Percentiles rank a stretch among this genome's conserved stretches.
These are phyloP conservation scores for Sordariomycetes sp. DNA, from an alignment of 2,329 filamentous ascomycete genomes.

Conservation along the genomic window DNA sequence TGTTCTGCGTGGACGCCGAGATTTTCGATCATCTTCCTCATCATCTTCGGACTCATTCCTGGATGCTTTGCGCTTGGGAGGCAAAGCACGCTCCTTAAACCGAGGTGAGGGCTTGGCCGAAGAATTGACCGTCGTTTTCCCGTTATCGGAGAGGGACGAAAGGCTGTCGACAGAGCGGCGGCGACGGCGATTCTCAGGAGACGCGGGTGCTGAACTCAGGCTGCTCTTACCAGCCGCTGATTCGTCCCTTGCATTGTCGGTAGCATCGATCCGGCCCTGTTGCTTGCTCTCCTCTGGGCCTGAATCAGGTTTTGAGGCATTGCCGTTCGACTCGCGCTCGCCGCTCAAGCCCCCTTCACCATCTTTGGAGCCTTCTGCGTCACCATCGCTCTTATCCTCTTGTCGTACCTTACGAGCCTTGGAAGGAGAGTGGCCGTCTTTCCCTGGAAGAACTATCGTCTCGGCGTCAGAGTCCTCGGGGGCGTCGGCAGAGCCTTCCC, in stretches of 20 bases:
- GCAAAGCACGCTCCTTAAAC: conserved; percentile 33
- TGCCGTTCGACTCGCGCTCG: not conserved
- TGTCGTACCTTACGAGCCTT: conserved; percentile 57
- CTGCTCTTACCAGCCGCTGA: conserved; percentile 35
- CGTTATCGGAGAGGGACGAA: conserved; percentile 47
- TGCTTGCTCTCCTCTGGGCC: conserved; percentile 29
- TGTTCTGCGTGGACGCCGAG: conserved; percentile 41
- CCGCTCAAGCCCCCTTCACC: not conserved
- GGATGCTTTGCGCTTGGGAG: conserved; percentile 43
- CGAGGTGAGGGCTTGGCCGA: conserved; percentile 34
- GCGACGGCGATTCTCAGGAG: conserved; percentile 25
- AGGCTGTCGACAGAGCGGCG: conserved; percentile 12
- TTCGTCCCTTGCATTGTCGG: conserved; percentile 27
- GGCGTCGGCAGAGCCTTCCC: conserved; percentile 21
- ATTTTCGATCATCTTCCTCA: conserved; percentile 44
- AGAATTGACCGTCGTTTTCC: conserved; percentile 26
- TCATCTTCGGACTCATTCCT: conserved; percentile 51
- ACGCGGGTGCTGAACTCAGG: conserved; percentile 49
- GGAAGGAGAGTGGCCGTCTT: conserved; percentile 54
- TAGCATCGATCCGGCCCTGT: conserved; percentile 31
- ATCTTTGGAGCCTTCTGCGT: conserved; percentile 23
- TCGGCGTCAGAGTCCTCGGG: conserved; percentile 61
- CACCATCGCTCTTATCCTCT: conserved; percentile 52
- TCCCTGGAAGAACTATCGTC: conserved; percentile 59
- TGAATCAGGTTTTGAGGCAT: conserved; percentile 11